phyloP scores from a whole-genome alignment of 805 yeast species.

The Myxozyma mucilagina region DNA sequence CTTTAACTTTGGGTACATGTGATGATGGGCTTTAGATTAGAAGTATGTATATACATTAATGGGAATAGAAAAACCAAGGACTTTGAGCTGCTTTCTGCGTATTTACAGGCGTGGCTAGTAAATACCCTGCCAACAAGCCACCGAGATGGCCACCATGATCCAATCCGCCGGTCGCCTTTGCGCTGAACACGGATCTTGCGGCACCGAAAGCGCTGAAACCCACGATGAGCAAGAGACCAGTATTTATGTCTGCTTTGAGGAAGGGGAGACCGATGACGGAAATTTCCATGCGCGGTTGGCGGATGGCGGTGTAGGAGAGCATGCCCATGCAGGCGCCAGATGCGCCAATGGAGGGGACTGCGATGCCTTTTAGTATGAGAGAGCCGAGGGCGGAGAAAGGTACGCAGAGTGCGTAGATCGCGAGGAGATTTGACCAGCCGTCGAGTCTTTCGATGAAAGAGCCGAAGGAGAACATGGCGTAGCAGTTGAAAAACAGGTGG shows the following conservation, averaged over 20 bases:
- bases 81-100: no score
- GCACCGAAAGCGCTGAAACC: constrained; percentile 14
- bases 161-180: constrained; percentile 3
- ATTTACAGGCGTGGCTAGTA: background rate
- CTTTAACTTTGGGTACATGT: no score
- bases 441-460: constrained; percentile 12
- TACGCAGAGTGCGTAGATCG: constrained; percentile 14
- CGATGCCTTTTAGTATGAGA: constrained; percentile 11
- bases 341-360: constrained; percentile 27
- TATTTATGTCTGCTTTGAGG: background rate
- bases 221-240: constrained; percentile 8
- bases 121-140: constrained; percentile 21
- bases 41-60: no score
- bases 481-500: constrained; percentile 19
- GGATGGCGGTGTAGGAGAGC: constrained; percentile 22
- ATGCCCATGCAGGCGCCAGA: constrained; percentile 29
- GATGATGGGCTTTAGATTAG: no score
- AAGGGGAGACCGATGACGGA: constrained; percentile 13
- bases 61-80: no score
- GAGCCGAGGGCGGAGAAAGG: constrained; percentile 13
- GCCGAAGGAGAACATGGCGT: constrained; percentile 25
- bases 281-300: constrained; percentile 14
- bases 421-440: constrained; percentile 17
- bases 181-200: background rate
- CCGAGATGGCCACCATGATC: constrained; percentile 32